Percentiles rank a stretch among this genome's conserved stretches.
These are phyloP conservation scores for Geoglossum cookeanum DNA, from an alignment of 2,329 filamentous ascomycete genomes.

Conservation along the genomic window DNA sequence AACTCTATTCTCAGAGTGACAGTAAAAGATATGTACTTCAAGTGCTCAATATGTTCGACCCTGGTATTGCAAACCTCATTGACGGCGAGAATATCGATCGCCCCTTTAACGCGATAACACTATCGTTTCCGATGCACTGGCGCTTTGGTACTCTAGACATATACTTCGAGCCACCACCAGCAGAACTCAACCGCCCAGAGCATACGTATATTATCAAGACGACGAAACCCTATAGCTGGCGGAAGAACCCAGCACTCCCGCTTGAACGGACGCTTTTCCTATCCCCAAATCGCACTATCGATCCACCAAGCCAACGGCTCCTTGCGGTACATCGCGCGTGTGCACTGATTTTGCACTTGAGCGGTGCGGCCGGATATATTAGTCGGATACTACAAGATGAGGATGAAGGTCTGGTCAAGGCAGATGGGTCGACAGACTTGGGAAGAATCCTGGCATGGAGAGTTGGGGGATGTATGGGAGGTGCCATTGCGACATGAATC, in stretches of 20 bases:
- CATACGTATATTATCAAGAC: not conserved
- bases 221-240: not conserved
- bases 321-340: constrained; percentile 19
- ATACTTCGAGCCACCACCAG: not conserved
- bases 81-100: constrained; percentile 23
- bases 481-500: too few species aligned
- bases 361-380: constrained; percentile 17
- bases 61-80: constrained; percentile 19
- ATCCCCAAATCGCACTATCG: constrained; percentile 13
- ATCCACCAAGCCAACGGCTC: constrained; percentile 18
- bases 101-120: constrained; percentile 22
- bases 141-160: constrained; percentile 13
- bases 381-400: constrained; percentile 15
- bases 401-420: constrained; percentile 1
- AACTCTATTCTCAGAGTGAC: constrained; percentile 7
- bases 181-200: not conserved
- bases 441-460: not conserved
- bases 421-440: constrained; percentile 6
- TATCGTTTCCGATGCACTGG: constrained; percentile 14
- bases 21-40: constrained; percentile 19
- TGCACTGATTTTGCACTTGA: constrained; percentile 18
- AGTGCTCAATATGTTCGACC: constrained; percentile 26
- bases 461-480: not conserved
- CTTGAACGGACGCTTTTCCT: constrained; percentile 16
- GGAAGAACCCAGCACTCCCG: constrained; percentile 10